These are phyloP conservation scores for Curvularia sp. DNA, from an alignment of 2,329 filamentous ascomycete genomes.

Conservation along the genomic window DNA sequence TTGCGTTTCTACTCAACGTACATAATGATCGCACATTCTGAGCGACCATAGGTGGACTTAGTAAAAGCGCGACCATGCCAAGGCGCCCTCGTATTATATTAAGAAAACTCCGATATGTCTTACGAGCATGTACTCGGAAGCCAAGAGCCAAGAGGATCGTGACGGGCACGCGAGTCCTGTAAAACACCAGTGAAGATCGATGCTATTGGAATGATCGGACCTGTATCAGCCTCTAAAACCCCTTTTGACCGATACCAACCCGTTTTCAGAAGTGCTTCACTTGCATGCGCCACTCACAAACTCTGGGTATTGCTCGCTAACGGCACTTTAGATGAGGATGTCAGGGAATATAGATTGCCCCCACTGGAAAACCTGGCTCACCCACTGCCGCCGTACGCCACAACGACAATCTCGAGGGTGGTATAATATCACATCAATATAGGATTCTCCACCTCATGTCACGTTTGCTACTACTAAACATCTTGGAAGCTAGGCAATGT, in stretches of 20 bases:
- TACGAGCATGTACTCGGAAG: neutral
- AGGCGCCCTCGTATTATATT: neutral
- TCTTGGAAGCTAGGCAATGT: constrained; percentile 11
- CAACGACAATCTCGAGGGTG: constrained; percentile 7
- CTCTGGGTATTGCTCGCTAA: constrained; percentile 24
- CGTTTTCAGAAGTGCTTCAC: neutral
- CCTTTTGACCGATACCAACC: neutral
- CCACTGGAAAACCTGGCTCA: constrained; percentile 16
- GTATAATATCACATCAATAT: constrained; percentile 28
- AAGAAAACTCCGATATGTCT: neutral
- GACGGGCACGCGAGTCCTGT: neutral
- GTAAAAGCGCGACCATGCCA: neutral
- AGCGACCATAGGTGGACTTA: constrained; percentile 2
- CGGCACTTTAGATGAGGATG: constrained; percentile 22
- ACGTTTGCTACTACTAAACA: neutral
- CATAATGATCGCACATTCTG: neutral
- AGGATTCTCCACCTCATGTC: constrained; percentile 10
- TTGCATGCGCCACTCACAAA: neutral
- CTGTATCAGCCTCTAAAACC: neutral
- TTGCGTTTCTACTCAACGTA: neutral
- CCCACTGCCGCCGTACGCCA: constrained; percentile 1
- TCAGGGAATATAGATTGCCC: constrained; percentile 31
- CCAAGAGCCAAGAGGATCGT: neutral
- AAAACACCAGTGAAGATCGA: neutral
- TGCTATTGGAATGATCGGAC: constrained; percentile 3